Evolutionary conservation across 805 yeast genomes (phyloP), one percentile per base, ranked within the genome.

Genomic region (Yarrowia sp.): DNA sequence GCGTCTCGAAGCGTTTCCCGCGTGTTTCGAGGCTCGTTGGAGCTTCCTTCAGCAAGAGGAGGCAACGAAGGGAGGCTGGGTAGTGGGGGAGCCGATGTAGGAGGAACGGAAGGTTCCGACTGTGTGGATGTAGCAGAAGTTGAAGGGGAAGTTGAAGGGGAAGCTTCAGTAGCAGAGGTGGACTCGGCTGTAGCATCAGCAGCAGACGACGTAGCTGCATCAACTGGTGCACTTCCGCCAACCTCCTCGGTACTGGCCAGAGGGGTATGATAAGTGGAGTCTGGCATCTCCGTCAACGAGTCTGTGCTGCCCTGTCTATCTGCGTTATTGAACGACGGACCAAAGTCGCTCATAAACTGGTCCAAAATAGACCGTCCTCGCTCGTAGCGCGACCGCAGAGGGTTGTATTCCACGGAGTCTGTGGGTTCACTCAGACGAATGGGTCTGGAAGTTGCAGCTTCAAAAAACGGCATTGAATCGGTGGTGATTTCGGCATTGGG

Each of bases 311-410:
- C 38, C 40, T 42, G 64, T 42, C 50, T 30, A 2, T 58, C 64
- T 10, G 33, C 6, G 42, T 47, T 24, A 38, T 43, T 58, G 50
- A 58, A 58, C n/a, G 64, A 58, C 15, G 64, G 50, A 13, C 66
- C 66, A 61, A 61, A 61, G 46, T 61, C 66, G 53, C 55, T 46
- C 53, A 61, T 61, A 46, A 61, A 47, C 20, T 61, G 66, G 30
- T 61, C 55, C 44, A 61, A 13, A 15, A 61, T 61, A 1, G 66
- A 47, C 24, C 64, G 15, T n/a, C 64, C 64, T 6, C 64, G 64
- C 64, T 58, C 64, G 30, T 58, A 58, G 8, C 50, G 64, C 8
- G 66, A 61, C 15, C 66, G 17, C 9, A 61, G 44, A 9, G 66
- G 66, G 38, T 58, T 43, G 33, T 42, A 58, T 5, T 42, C 64